Evolutionary conservation across 2,329 filamentous ascomycete genomes (phyloP), one percentile per base, ranked within the genome.

Genomic region (Ilyonectria destructans): DNA sequence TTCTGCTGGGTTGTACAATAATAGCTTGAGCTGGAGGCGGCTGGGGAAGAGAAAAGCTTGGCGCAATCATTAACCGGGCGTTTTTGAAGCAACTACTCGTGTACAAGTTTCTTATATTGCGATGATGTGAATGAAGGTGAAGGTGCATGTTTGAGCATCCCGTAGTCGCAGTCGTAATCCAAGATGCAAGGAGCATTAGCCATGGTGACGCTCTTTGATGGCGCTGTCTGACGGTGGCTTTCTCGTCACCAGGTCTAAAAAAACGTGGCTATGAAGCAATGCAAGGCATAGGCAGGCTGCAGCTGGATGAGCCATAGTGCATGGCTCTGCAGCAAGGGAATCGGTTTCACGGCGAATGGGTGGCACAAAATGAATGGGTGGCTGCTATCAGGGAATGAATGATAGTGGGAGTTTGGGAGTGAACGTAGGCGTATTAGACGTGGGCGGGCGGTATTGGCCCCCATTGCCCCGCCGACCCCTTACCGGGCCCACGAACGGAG

Each of bases 1-100:
- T 76, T 74, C 73, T 76, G 77, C 77, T 79, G 77, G 79, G 79
- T 77, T 80, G 78, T 80, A 80, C 73, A 76, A 74, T 40, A 40
- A 40, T 80, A 81, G 77, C 75, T 79, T 79, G 70, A 73, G 75
- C 75, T 70, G 70, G 74, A 75, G 68, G 73, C 70, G 74, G 76
- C 71, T 70, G 72, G 76, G 71, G 68, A 73, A 75, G 76, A 77
- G 77, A 80, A 80, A 76, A 78, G 75, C 60, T 77, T 62, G 77
- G 77, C 77, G 78, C 77, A 77, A 78, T 77, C 71, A 75, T 76
- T 76, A 73, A 76, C 75, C 67, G 75, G 77, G 77, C 75, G 71
- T 74, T 77, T 75, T 76, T 75, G 69, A 71, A 69, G 49, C 58
- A 70, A 70, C 55, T 52, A 62, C 46, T 23, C 26, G 43, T 59